Evolutionary conservation across 31 red algal species (phyloP), one percentile per base, ranked within the genome.

Genomic region (Bonnemaisonia californica): DNA sequence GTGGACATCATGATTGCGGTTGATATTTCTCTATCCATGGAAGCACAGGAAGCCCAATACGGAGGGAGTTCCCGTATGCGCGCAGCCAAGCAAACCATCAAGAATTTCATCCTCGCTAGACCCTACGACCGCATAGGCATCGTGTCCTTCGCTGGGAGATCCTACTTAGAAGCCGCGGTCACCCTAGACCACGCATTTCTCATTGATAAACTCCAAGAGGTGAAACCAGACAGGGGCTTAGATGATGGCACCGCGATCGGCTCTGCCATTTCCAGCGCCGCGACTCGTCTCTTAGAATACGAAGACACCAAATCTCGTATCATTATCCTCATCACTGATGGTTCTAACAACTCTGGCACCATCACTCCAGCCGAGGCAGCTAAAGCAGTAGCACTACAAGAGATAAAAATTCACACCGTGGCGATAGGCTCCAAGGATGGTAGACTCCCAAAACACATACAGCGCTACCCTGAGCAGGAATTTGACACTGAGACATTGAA

Each of bases 201-300:
- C 13, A 18, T 18, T 9, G 18, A 12, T 8, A 13, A 9, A 11
- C 69, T 74, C 13, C 11, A 55, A 16, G 13, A 12, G 9, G 21
- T 74, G n/a, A 26, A 74, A 18, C 22, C 54, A 11, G 69, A 16
- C 18, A 9, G 9, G 30, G 38, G 13, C 69, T 18, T 28, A 13
- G 69, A 74, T 55, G 69, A 54, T 21, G 69, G 69, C 36, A 74
- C 69, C 22, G 69, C 69, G 16, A 74, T 74, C 69, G 69, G 69
- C 26, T 74, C 38, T 13, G 69, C 34, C 69, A 56, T 74, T 8
- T 11, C 69, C 34, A n/a, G 12, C 22, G 16, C 69, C 13, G 22
- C 32, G 12, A 74, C 42, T 55, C n/a, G n/a, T n/a, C 27, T 19
- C 16, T 35, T 74, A 12, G 26, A 74, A 19, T 12, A 21, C 12